Base-by-base conservation (phyloP, 495 filamentous ascomycete genomes). In the Staphylotrichum longicolle region DNA sequence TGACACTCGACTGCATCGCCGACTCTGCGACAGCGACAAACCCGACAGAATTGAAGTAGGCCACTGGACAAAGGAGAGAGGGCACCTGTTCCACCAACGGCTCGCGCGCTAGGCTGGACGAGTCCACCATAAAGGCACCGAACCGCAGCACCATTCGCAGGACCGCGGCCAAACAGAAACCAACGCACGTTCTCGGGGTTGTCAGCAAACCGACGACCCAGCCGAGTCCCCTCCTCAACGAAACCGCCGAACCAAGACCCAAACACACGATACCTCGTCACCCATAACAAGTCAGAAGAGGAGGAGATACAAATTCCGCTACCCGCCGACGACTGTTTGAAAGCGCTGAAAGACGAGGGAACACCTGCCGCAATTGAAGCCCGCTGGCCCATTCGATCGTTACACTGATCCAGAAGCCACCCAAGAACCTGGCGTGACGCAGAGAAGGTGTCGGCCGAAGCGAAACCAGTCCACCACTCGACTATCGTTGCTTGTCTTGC, bases 341-440 rank as follows among this genome's bases (percentile, higher is more conserved):
- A 15, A 27, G 52, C 20, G 37, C 52, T 6, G 20, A 42, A 54
- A 32, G 27, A 42, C 15, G 50, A 49, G 39, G 48, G 20, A 27
- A 27, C 20, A 27, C 20, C 20, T 27, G 20, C 20, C 20, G 20
- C 20, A 27, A 27, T 27, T 1, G 20, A 27, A 27, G 20, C 20
- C 51, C 40, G 64, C 60, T 47, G 65, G 62, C 51, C 65, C 60
- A 54, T 58, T 64, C 52, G 53, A 49, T 40, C 51, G 70, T 72
- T 69, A 71, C 70, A 72, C 68, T 68, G 70, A 69, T 71, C 53
- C 68, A 69, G 58, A 51, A 63, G 56, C 55, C 64, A 67, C 61
- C 64, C 62, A 63, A 64, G 47, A 61, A 27, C 42, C 63, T 61
- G 63, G 65, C 59, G 70, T 72, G 67, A 72, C 68, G 63, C 62